phyloP scores from a whole-genome alignment of 2,329 filamentous ascomycete species.

The Fusarium algeriense region DNA sequence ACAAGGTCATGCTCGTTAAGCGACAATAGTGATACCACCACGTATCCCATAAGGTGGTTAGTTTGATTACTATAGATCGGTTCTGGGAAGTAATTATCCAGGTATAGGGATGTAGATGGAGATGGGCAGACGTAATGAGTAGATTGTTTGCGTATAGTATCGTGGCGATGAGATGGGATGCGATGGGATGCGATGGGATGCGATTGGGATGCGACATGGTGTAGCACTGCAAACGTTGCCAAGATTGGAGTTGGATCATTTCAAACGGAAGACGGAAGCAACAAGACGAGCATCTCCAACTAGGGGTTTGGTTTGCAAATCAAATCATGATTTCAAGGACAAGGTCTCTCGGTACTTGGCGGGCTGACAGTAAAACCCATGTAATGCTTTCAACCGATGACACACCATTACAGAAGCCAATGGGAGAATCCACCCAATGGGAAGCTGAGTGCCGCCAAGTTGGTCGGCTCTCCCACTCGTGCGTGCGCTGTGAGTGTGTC shows the following conservation, averaged over 20 bases:
- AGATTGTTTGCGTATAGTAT: slow-evolving; percentile 20
- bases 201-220: slow-evolving; percentile 10
- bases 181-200: slow-evolving; percentile 24
- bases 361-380: slow-evolving; percentile 24
- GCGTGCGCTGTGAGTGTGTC: neutral
- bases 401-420: slow-evolving; percentile 41
- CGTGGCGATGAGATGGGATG: slow-evolving; percentile 36
- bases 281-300: slow-evolving; percentile 3
- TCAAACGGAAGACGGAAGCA: slow-evolving; percentile 4
- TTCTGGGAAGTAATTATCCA: neutral
- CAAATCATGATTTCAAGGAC: slow-evolving; percentile 7
- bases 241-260: slow-evolving; percentile 37
- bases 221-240: slow-evolving; percentile 18
- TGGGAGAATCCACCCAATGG: slow-evolving; percentile 37
- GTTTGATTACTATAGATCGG: neutral
- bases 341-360: slow-evolving; percentile 36
- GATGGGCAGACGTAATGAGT: slow-evolving; percentile 33
- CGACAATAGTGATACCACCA: slow-evolving; percentile 12
- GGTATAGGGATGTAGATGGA: neutral
- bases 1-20: slow-evolving; percentile 1
- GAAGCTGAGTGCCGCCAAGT: slow-evolving; percentile 32
- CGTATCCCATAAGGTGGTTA: neutral
- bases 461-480: slow-evolving; percentile 33
- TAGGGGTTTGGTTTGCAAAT: slow-evolving; percentile 23
- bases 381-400: slow-evolving; percentile 17